Base-by-base conservation (phyloP, 2,329 filamentous ascomycete genomes). In the Keithomyces neogunnii region DNA sequence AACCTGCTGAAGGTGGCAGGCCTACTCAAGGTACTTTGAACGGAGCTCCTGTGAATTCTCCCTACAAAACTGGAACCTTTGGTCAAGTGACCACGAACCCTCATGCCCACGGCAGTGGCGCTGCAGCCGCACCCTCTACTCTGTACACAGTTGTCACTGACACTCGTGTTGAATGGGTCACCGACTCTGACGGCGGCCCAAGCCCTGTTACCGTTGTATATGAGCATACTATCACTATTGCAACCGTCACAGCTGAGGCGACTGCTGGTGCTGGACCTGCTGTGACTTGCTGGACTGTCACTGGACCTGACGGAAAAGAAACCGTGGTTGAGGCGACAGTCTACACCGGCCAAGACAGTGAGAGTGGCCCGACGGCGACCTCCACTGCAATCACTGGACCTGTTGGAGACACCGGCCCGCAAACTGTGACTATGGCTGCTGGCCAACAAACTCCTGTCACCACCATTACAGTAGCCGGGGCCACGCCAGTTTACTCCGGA, bases 241-340 rank as follows among this genome's bases (percentile, higher is more conserved):
- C 33, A 31, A 26, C 55, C 26, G 42, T 19, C 19, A 45, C 52
- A 5, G 31, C 50, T 9, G 45, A 51, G 9, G 42, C 40, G 3
- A 46, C 51, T 2, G 50, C 40, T 9, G 31, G 26, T 7, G 40
- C 29, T 10, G 48, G 35, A 8, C 45, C 57, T 13, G 45, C 53
- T 33, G 54, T 59, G 33, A 57, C 55, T 38, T 57, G 57, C 51
- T 57, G 51, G 52, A 59, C 57, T 3, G 26, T 56, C 19, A 50
- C 56, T 29, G 57, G 57, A 10, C 26, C 56, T 30, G 57, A 59
- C 31, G 57, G 57, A 35, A 57, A 53, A 45, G 60, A 64, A 9
- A 69, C 67, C 6, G 57, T 67, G 13, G 52, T 69, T 13, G 63
- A 69, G 45, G 67, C 66, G 8, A 64, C 62, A 30, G 19, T 49